Evolutionary conservation across 2,329 filamentous ascomycete species (phyloP), one percentile per base, ranked within the genome.

Genomic region (Bipolaris cookei): DNA sequence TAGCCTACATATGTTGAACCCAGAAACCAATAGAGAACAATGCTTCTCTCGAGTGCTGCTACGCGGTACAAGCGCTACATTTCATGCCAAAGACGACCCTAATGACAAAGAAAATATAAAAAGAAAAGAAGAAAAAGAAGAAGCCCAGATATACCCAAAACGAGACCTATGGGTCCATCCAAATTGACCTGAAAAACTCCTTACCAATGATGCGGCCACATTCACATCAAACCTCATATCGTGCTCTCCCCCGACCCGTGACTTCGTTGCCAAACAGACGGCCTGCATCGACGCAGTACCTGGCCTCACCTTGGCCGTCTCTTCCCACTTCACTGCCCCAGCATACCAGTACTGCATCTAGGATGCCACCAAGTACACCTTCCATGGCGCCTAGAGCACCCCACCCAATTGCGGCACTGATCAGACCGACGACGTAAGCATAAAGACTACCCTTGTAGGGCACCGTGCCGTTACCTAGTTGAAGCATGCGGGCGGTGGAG

Each of bases 371-470:
- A 21, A 97, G 79, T 16, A 96, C 90, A 13, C 92, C 90, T 73
- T 97, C 93, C 84, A 96, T 94, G 1, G 92, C 90, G 23, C 92
- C 92, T 48, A 99, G 81, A 1, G 98, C 88, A 4, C 91, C 92
- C 88, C 95, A 99, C 6, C 95, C 95, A 66, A 99, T 97, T 52
- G 94, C 92, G 59, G 91, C 92, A 14, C 95, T 95, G 65, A 98
- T 89, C 61, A 99, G 77, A 8, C 93, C 95, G 20, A 99, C 91
- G 1, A 98, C 86, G 71, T 98, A 99, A 2, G 94, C 95, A 75
- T 99, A 99, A 21, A 95, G 83, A 68, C 92, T 97, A 7, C 95
- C 95, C 43, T 86, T 86, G 48, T 76, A 79, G 45, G 54, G 76
- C 67, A 61, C 76, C 61, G 46, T 54, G 76, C 87, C 58, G 79